Evolutionary conservation across 2,329 filamentous ascomycete genomes (phyloP), one percentile per base, ranked within the genome.

Genomic region (Arthroderma sp.): DNA sequence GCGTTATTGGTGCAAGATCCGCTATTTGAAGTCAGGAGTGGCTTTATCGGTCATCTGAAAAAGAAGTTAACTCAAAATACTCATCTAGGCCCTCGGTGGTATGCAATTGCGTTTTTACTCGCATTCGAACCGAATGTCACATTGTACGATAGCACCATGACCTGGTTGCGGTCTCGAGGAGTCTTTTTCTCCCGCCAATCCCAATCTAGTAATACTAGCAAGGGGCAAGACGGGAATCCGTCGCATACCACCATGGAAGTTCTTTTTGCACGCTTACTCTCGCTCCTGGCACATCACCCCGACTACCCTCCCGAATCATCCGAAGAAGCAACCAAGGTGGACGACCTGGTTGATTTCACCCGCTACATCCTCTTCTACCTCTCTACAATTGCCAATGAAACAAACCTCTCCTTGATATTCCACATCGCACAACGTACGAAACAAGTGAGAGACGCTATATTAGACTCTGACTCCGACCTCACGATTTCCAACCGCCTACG

Each of bases 401-500:
- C 85, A 38, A 98, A 95, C 55, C 72, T 96, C 10, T 83, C 84
- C 0, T 70, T 94, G 49, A 87, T 98, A 36, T 91, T 84, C 68
- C 86, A 91, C 61, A 84, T 95, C 50, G 87, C 87, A 8, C 88
- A 96, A 64, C 80, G 87, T 6, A 82, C 94, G 44, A 98, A 98
- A 70, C 84, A 89, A 62, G 84, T 88, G 6, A 75, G 78, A 36
- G 91, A 98, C 60, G 83, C 77, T 8, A 78, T 96, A 48, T 73
- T 75, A 27, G 74, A 63, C 38, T 60, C 78, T 0, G 62, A 67
- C 10, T 40, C 38, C 2, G 33, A 45, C 31, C 6, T 32, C 29
- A 56, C 60, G 22, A 61, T 68, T 6, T 65, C 60, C n/a, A 60
- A 59, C 29, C 61, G 65, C 50, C 72, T 98, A 1, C 94, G 95